These are phyloP conservation scores for Murraya paniculata DNA, from an alignment of 345 rosid genomes.

Conservation along the genomic window DNA sequence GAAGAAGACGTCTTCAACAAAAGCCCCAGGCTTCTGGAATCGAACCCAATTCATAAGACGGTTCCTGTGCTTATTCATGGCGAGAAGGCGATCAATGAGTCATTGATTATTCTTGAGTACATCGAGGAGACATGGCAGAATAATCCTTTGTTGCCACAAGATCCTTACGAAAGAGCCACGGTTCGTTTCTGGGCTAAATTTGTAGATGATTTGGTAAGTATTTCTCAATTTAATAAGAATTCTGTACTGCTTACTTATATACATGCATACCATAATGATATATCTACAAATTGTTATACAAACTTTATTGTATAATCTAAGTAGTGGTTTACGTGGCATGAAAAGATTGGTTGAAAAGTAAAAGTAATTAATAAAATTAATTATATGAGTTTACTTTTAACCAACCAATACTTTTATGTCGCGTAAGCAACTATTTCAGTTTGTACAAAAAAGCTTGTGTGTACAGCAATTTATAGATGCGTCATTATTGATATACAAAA, in stretches of 20 bases:
- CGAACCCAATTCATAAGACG: constrained; percentile 19
- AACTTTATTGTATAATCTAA: no score
- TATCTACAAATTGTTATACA: no score
- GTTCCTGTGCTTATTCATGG: constrained; percentile 30
- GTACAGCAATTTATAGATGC: no score
- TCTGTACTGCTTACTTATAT: not conserved
- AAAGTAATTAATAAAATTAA: no score
- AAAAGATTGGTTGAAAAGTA: no score
- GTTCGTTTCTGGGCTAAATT: constrained; percentile 43
- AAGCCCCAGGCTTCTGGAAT: constrained; percentile 15
- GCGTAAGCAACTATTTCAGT: no score
- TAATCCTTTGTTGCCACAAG: constrained; percentile 31
- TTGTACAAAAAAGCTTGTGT: no score
- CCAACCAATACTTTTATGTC: no score
- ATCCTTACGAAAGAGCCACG: constrained; percentile 34
- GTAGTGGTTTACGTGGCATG: no score
- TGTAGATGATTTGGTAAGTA: constrained; percentile 27
- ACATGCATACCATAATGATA: no score
- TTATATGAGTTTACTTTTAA: no score
- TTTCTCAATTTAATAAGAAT: not conserved
- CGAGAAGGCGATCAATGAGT: constrained; percentile 18
- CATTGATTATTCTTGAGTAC: constrained; percentile 29
- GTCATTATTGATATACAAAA: no score
- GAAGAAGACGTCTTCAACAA: constrained; percentile 15
- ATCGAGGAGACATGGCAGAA: constrained; percentile 41